Conservation (phyloP, 164 flowering plant species). For the Stephania cephalantha region DNA sequence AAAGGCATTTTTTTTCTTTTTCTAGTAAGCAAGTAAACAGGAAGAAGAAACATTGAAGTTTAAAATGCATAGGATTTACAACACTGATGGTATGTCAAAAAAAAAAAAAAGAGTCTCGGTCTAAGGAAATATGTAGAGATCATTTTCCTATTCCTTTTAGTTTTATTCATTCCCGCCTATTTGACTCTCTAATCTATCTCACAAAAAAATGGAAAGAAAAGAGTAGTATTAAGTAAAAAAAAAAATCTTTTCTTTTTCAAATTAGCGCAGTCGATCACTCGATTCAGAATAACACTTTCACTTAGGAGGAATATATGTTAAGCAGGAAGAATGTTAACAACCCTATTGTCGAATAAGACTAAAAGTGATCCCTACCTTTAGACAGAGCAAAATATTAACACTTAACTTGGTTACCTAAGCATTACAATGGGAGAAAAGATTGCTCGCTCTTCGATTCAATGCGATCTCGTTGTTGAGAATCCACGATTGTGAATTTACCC, state of each 20-base stretch:
- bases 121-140: too few relatives aligned
- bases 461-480: too few relatives aligned
- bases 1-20: neutral
- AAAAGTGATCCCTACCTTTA: constrained; percentile 44
- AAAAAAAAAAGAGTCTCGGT: too few relatives aligned
- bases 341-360: neutral
- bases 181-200: too few relatives aligned
- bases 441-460: too few relatives aligned
- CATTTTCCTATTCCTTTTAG: too few relatives aligned
- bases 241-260: neutral
- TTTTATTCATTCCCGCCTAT: too few relatives aligned
- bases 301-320: neutral
- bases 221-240: too few relatives aligned
- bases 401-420: too few relatives aligned
- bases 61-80: neutral
- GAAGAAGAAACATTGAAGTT: constrained; percentile 1
- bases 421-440: too few relatives aligned
- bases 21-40: neutral
- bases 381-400: constrained; percentile 30
- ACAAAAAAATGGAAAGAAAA: too few relatives aligned
- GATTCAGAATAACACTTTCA: neutral
- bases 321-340: neutral
- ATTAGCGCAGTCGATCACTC: neutral
- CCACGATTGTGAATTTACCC: too few relatives aligned
- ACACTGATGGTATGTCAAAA: neutral